Evolutionary conservation across 805 yeast species (phyloP), one percentile per base, ranked within the genome.

Genomic region (Zygoascus ofunaensis): DNA sequence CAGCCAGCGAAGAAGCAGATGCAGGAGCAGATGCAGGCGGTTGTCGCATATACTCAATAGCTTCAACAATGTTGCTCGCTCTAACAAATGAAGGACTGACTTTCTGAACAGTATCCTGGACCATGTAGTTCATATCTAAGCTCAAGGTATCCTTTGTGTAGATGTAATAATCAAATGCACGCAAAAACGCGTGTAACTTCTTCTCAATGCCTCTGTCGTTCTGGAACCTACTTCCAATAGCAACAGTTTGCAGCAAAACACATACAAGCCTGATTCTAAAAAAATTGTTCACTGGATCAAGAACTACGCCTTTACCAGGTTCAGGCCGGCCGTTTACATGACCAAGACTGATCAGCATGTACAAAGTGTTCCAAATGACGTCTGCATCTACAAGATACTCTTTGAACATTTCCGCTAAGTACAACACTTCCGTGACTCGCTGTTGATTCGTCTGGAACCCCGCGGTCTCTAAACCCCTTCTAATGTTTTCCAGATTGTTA

Each of bases 131-230:
- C 2, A 76, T 62, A 38, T 82, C 92, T 49, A 71, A 66, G 0
- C 94, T 87, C 14, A 83, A 83, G 39, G 62, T 69, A 2, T 60
- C 60, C 54, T 87, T 87, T 26, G 80, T 72, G 58, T 70, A 73
- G 3, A 75, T 59, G 56, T 84, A 87, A 58, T 77, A 87, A 54
- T 87, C 92, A 48, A 86, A 79, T 51, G 77, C 80, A 22, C 69
- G 69, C 46, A 80, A 52, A 46, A 81, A 73, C 0, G 66, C 42
- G 0, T 57, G 53, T 10, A 76, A 30, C 39, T 34, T 44, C 4
- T n/a, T 26, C 14, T 20, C 10, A 33, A 20, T 42, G 5, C 44
- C 14, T 20, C 37, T 38, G 7, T 22, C 23, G 5, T 22, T 12
- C 5, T 42, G 40, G 19, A 51, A n/a, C 24, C 24, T 19, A 4